Conservation (phyloP, 176 grass and related monocot genomes). For the Aegilops speltoides region DNA sequence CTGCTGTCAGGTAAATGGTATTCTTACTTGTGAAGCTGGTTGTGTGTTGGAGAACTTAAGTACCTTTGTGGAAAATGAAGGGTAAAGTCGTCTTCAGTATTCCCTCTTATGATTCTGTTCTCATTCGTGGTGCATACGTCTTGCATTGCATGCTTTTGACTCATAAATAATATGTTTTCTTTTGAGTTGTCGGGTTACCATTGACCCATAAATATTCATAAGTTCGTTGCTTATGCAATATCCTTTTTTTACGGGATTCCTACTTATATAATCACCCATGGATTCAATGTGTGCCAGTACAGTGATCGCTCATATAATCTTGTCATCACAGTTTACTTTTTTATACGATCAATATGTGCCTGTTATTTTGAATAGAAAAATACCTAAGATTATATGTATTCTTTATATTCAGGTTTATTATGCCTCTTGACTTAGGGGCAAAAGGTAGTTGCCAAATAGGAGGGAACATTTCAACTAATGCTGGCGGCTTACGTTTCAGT, state of each 20-base stretch:
- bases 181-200: neutral
- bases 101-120: neutral
- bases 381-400: neutral
- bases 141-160: neutral
- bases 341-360: neutral
- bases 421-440: slow-evolving; percentile 96
- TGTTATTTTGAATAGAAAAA: neutral
- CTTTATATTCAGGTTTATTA: slow-evolving; percentile 71
- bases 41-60: slow-evolving; percentile 90
- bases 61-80: slow-evolving; percentile 84
- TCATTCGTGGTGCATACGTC: neutral
- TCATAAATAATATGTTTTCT: slow-evolving; percentile 2
- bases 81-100: slow-evolving; percentile 49
- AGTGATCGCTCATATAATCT: slow-evolving; percentile 5
- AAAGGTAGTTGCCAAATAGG: slow-evolving; percentile 99
- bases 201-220: neutral
- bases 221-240: neutral
- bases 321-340: neutral
- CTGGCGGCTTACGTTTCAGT: slow-evolving; percentile 87
- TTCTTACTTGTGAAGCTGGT: slow-evolving; percentile 93
- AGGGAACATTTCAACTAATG: slow-evolving; percentile 96
- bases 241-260: neutral
- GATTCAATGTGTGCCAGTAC: neutral
- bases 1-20: slow-evolving; percentile 82
- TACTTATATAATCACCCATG: neutral